Base-by-base conservation (phyloP, 2,329 filamentous ascomycete species). In the Tolypocladium cylindrosporum region DNA sequence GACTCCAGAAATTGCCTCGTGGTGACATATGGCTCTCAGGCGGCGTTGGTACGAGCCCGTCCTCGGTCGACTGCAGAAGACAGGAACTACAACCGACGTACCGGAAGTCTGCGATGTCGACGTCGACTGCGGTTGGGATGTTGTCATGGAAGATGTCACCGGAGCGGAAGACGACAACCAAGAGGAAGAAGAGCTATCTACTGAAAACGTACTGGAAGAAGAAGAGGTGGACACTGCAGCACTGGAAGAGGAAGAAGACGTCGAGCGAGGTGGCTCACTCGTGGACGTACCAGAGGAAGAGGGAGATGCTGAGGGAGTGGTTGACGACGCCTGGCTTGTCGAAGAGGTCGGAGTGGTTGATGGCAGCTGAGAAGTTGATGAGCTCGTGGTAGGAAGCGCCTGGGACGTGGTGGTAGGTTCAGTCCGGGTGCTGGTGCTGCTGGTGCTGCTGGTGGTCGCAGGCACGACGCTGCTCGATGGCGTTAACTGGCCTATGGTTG, bases 181-280 rank as follows among this genome's bases (percentile, higher is more conserved):
- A 6, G 41, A 42, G 61, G 48, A 43, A n/a, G 34, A 34, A 10
- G 56, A 63, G 55, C 63, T 59, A 61, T 63, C 62, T 62, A 63
- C 63, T 62, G 63, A 64, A 65, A 66, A 70, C 61, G 67, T 72
- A 71, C 70, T 67, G 62, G 68, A 62, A 64, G 66, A 62, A 64
- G 66, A 64, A 60, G 69, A 65, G 57, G 68, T 61, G 63, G 66
- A 68, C 55, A 61, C 63, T 65, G 66, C 60, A 63, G 62, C 63
- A 69, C 64, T 66, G 50, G 60, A 60, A 56, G 64, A 63, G 60
- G 63, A 68, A 55, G 62, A 63, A 66, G 68, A 65, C 66, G 67
- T 64, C 58, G 69, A 67, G 62, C 61, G 61, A 65, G 68, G 61
- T 56, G 64, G 59, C 60, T 66, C 61, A 57, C 64, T 66, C 61